These are phyloP conservation scores for Kodamaea nitidulidarum DNA, from an alignment of 805 yeast genomes.

Conservation along the genomic window DNA sequence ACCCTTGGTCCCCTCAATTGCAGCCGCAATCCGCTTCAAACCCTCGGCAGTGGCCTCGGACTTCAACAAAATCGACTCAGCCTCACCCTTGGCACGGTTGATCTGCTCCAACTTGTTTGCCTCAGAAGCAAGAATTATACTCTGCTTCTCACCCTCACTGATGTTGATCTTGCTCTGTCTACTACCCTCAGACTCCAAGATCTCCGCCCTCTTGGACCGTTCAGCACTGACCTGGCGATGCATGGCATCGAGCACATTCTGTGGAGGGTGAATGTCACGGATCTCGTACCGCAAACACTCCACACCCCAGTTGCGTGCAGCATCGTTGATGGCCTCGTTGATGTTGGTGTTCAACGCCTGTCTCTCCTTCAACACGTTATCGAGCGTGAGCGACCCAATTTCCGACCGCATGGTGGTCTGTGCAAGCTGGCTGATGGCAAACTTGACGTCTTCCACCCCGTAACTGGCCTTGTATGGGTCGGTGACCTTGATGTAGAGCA, in stretches of 20 bases:
- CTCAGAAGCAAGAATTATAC: conserved; percentile 72
- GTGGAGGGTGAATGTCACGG: conserved; percentile 85
- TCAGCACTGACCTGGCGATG: conserved; percentile 88
- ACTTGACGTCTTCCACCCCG: conserved; percentile 85
- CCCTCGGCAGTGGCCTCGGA: conserved; percentile 76
- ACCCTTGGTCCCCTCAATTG: conserved; percentile 64
- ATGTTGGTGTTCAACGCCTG: conserved; percentile 68
- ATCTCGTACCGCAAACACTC: conserved; percentile 80
- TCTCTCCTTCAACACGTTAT: conserved; percentile 73
- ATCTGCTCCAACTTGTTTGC: conserved; percentile 59
- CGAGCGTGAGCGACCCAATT: conserved; percentile 78
- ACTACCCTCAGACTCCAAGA: conserved; percentile 80
- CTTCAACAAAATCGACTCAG: conserved; percentile 60
- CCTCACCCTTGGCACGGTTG: conserved; percentile 70
- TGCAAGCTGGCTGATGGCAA: conserved; percentile 80
- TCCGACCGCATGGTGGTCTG: conserved; percentile 91
- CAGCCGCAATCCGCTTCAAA: conserved; percentile 57
- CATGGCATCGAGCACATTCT: conserved; percentile 83
- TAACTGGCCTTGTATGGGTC: conserved; percentile 85
- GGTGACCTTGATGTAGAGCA: conserved; percentile 67
- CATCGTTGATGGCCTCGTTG: conserved; percentile 76
- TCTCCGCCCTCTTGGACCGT: conserved; percentile 82
- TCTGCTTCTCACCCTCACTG: conserved; percentile 76
- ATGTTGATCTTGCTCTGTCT: conserved; percentile 75
- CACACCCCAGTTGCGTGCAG: conserved; percentile 83